Evolutionary conservation across 805 yeast species (phyloP), one percentile per base, ranked within the genome.

Genomic region (Lipomyces yamanashiensis): DNA sequence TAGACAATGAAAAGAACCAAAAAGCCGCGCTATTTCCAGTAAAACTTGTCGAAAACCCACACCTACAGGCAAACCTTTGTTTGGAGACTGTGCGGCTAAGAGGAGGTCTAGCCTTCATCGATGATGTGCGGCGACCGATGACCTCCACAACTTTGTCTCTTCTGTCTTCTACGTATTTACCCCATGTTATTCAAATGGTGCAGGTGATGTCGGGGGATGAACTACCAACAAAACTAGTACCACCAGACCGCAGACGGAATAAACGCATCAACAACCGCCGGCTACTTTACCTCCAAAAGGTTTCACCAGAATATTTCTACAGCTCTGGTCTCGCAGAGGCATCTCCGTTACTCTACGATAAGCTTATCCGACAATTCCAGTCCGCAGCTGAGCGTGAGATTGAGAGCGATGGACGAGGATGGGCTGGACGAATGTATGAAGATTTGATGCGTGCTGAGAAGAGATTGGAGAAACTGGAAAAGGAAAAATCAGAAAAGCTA

Each of bases 341-440:
- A 13, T 33, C 23, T 17, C 67, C 68, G 4, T 33, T 52, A 21
- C 37, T 60, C 12, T 58, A 63, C 40, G 63, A 63, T 33, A 51
- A 53, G 8, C 54, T 63, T 10, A 44, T 66, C 12, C 54, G 67
- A 28, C 67, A 43, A 21, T 63, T 58, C 44, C 59, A 52, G 44
- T 39, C 61, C 2, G 45, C 62, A 7, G 53, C 59, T 13, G 67
- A 66, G 54, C 61, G 67, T 1, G 54, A 63, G 41, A 45, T 43
- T n/a, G 67, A 48, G 40, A 43, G 23, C 8, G 57, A 55, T 17
- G 49, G 34, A 37, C 33, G 41, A 5, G 68, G 68, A 28, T 64
- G 68, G 68, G 68, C 63, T 12, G 68, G 58, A 4, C 56, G 63
- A n/a, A 58, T 64, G 58, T 64, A 58, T 19, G 66, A 64, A 54